Conservation (phyloP, 208 protist genomes). For the Leishmania amazonensis region DNA sequence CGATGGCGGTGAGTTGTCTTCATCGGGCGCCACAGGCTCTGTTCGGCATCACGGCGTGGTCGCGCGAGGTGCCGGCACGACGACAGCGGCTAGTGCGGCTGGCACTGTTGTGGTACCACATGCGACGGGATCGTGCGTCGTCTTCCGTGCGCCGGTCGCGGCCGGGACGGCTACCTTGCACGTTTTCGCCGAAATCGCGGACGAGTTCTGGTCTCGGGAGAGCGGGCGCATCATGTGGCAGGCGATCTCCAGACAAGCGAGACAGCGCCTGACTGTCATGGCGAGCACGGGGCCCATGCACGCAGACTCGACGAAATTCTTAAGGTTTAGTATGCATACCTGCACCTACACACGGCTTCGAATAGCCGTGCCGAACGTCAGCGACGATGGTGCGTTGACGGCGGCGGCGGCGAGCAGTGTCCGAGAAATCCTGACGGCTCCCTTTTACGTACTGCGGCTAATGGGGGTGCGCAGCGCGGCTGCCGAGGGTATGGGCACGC, state of each 20-base stretch:
- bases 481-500: not conserved
- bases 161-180: not conserved
- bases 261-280: too few species aligned
- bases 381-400: not conserved
- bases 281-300: not conserved
- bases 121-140: not conserved
- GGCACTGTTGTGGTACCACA: not conserved
- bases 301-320: not conserved
- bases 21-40: not conserved
- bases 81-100: not conserved
- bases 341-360: not conserved
- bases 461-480: not conserved
- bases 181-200: not conserved
- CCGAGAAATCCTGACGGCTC: not conserved
- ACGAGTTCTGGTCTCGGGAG: slow-evolving; percentile 4
- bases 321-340: not conserved
- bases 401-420: not conserved
- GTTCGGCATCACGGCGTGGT: not conserved
- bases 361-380: not conserved
- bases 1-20: not conserved
- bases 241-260: not conserved
- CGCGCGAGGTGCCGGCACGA: not conserved
- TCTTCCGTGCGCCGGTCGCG: not conserved
- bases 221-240: not conserved
- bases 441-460: not conserved